Base-by-base conservation (phyloP, 495 filamentous ascomycete genomes). In the Trypethelium eluteriae region DNA sequence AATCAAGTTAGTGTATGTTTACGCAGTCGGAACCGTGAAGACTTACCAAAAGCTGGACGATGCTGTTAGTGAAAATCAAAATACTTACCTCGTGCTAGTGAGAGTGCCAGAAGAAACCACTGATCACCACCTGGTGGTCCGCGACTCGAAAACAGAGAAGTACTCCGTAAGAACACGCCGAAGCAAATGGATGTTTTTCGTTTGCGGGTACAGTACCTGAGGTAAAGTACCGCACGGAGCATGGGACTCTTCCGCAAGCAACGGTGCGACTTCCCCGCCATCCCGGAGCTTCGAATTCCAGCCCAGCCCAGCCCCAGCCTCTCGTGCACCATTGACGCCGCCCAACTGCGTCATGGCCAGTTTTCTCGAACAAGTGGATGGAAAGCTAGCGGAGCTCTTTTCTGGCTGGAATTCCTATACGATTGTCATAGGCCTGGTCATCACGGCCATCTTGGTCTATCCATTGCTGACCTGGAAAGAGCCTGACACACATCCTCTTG, bases 401-500 rank as follows among this genome's bases (percentile, higher is more conserved):
- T 83, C 86, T 10, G 86, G 89, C 74, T 97, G 92, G 92, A 89
- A 90, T 73, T 76, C 84, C 71, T 89, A 87, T 76, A 88, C 86
- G 56, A 92, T 87, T 2, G 5, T 86, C 38, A 79, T 91, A 61
- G 78, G 82, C n/a, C 71, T 83, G 38, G 71, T 79, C 39, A 79
- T 96, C 61, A 74, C 83, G 61, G 82, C 82, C 41, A 79, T 88
- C 69, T 77, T 92, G 35, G 79, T 84, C 67, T 89, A 90, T 71
- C 85, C 83, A 16, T 74, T 87, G 39, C 74, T 88, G 59, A 83
- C 81, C 62, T 80, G 79, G 7, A 78, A 79, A 49, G 92, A 96
- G 44, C 90, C 95, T 1, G 94, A 98, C 78, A 87, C 88, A 10
- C 93, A 98, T 75, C 95, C 94, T 6, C 85, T 96, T 71, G 83